phyloP scores from a whole-genome alignment of 176 grass and related monocot species.

The Sorghum bicolor region Sorghum_bicolor_NCBIv3 NC_012875.2:48701501-48702000 shows the following conservation, averaged over 20 bases:
- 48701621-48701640: too few species aligned
- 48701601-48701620: neutral
- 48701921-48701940: neutral
- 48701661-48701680: neutral
- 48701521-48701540: neutral
- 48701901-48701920: neutral
- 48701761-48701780: neutral
- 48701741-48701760: neutral
- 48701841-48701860: neutral
- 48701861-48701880: neutral
- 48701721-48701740: conserved; percentile 3
- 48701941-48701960: too few species aligned
- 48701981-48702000: too few species aligned
- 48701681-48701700: neutral
- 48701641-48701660: neutral
- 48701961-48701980: too few species aligned
- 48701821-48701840: neutral
- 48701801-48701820: neutral
- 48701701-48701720: neutral
- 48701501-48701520: too few species aligned
- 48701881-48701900: neutral
- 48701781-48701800: neutral
- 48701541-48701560: neutral
- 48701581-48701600: neutral
- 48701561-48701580: neutral